Base-by-base conservation (phyloP, 441 rosid genomes). In the Sinapis alba region DNA sequence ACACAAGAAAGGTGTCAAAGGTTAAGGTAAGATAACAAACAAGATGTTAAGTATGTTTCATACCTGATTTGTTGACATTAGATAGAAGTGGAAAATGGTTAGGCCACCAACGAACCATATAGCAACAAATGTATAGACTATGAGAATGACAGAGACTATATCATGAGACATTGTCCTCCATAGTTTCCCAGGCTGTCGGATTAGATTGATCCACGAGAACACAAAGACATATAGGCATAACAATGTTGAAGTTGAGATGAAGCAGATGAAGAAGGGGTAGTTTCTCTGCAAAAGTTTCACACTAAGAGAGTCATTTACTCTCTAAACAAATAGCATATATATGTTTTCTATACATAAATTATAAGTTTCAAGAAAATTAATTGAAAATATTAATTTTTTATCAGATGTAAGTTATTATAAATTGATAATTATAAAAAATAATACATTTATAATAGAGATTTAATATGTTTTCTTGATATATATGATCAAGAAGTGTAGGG, bases 91-190 rank as follows among this genome's bases (percentile, higher is more conserved):
- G 86, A 92, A 96, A 61, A 87, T 82, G 3, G 93, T 81, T 18
- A 96, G 89, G 24, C 99, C 99, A 63, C 96, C 98, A 9, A 96
- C 98, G 79, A 96, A 93, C 99, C 99, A 96, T 59, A 92, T 79
- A 5, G 86, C 83, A 2, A 93, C 83, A n/a, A 96, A 96, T 51
- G 90, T 69, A 79, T 93, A 92, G 67, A 86, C 68, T 26, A 93
- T 73, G 38, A 93, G 83, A 28, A 79, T 88, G 34, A 90, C 86
- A 50, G 99, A 96, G 69, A 97, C 92, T 27, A 78, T 78, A 41
- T 78, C 81, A 30, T 23, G 7, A 61, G 81, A 78, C 81, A 78
- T 72, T 21, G 69, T 62, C 43, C 65, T 72, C 81, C 78, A 78
- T 61, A 78, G 32, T 24, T 13, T 72, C 15, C 70, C 81, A 16